Evolutionary conservation across 2,329 filamentous ascomycete genomes (phyloP).

Genomic region (Apiospora koreana): DNA sequence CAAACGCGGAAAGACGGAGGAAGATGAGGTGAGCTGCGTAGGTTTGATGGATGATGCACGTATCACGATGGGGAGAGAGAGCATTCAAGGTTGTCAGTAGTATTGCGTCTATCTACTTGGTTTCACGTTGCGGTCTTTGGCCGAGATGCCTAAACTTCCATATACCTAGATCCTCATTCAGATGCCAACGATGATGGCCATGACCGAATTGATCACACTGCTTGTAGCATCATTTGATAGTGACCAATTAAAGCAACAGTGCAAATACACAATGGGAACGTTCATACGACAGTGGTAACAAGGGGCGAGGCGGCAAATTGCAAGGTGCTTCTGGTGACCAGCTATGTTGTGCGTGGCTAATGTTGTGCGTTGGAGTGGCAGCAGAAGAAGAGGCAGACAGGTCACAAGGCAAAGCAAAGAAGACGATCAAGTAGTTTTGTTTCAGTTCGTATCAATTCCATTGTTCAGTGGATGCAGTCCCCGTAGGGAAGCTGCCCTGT

Average conservation of each 20-base stretch:
- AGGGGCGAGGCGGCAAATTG: too few species aligned
- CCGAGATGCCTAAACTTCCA: background rate
- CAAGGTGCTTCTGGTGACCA: too few species aligned
- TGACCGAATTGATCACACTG: too few species aligned
- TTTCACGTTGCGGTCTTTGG: background rate
- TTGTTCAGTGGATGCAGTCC: slow-evolving; percentile 36
- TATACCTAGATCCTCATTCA: background rate
- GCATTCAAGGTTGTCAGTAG: background rate
- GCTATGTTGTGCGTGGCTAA: too few species aligned
- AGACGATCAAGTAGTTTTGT: slow-evolving; percentile 23
- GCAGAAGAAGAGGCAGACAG: too few species aligned
- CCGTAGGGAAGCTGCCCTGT: slow-evolving; percentile 35
- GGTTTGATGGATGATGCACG: background rate
- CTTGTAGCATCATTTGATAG: background rate
- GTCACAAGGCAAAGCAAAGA: background rate
- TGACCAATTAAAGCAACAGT: background rate
- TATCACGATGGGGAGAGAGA: background rate
- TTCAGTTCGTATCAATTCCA: slow-evolving; percentile 34
- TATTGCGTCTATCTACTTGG: background rate
- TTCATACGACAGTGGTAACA: too few species aligned
- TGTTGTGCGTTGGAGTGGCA: too few species aligned
- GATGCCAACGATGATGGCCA: too few species aligned
- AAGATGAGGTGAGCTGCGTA: too few species aligned
- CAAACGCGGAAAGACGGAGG: too few species aligned
- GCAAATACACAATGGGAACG: too few species aligned